phyloP scores from a whole-genome alignment of 2,329 filamentous ascomycete genomes.

The Thielaviopsis populi region DNA sequence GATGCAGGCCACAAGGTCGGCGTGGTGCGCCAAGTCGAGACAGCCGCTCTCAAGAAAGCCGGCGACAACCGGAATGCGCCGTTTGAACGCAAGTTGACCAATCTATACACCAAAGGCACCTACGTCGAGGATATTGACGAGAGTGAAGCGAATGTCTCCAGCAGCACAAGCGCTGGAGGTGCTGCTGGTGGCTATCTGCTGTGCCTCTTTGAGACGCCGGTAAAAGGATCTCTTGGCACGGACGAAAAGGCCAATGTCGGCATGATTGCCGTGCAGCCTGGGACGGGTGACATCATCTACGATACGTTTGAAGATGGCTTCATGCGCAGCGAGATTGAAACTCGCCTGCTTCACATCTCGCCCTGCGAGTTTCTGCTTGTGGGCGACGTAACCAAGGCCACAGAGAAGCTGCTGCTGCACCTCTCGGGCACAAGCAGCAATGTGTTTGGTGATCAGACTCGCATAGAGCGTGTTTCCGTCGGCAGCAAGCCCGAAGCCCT shows the following conservation, averaged over 20 bases:
- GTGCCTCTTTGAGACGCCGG: conserved; percentile 73
- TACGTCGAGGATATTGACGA: conserved; percentile 90
- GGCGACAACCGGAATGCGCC: conserved; percentile 89
- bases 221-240: conserved; percentile 60
- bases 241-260: conserved; percentile 91
- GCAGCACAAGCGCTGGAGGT: conserved; percentile 37
- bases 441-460: conserved; percentile 78
- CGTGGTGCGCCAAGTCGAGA: conserved; percentile 86
- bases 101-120: conserved; percentile 94
- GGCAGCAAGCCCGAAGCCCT: conserved; percentile 1
- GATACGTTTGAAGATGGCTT: conserved; percentile 95
- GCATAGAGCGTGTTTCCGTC: conserved; percentile 54
- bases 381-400: conserved; percentile 75
- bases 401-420: conserved; percentile 82
- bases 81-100: conserved; percentile 84
- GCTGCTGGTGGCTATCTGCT: conserved; percentile 73
- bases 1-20: conserved; percentile 91
- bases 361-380: conserved; percentile 92
- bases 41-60: conserved; percentile 84
- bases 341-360: conserved; percentile 82
- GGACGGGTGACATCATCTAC: conserved; percentile 89
- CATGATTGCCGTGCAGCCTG: conserved; percentile 84
- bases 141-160: conserved; percentile 29
- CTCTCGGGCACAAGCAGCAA: conserved; percentile 80
- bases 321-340: conserved; percentile 94